Conservation (phyloP, 495 filamentous ascomycete genomes). For the Xylaria palmicola region DNA sequence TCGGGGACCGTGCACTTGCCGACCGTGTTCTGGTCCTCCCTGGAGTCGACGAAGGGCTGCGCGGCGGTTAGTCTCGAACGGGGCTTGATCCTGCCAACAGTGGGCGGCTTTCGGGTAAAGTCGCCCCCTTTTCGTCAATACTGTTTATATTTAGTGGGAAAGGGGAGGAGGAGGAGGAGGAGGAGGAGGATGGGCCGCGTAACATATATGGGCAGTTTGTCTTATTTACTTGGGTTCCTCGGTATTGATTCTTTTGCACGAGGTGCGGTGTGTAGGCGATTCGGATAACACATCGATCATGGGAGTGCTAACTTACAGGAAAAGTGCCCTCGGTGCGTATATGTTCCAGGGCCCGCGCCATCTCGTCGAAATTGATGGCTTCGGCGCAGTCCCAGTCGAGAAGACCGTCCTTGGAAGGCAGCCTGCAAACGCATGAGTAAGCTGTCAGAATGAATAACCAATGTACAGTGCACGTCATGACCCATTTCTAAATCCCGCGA, state of each 20-base stretch:
- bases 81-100: neutral
- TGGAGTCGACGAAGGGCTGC: conserved; percentile 60
- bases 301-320: conserved; percentile 44
- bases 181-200: too few species aligned
- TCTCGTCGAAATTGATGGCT: conserved; percentile 64
- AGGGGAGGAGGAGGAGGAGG: neutral
- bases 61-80: conserved; percentile 21
- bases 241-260: neutral
- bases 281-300: neutral
- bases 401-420: conserved; percentile 54
- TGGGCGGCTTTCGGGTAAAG: neutral
- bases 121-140: neutral
- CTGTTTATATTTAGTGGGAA: neutral
- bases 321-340: conserved; percentile 64
- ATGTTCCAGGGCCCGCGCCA: conserved; percentile 60
- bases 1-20: conserved; percentile 47
- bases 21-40: conserved; percentile 73
- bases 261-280: neutral
- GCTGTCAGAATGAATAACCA: too few species aligned
- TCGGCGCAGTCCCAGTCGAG: conserved; percentile 86
- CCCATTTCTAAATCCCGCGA: too few species aligned
- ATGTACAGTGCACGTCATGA: too few species aligned
- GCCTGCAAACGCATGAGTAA: conserved; percentile 27
- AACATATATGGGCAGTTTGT: neutral
- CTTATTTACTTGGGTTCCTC: too few species aligned